Base-by-base conservation (phyloP, 495 filamentous ascomycete species). In the Bacidia gigantensis region DNA sequence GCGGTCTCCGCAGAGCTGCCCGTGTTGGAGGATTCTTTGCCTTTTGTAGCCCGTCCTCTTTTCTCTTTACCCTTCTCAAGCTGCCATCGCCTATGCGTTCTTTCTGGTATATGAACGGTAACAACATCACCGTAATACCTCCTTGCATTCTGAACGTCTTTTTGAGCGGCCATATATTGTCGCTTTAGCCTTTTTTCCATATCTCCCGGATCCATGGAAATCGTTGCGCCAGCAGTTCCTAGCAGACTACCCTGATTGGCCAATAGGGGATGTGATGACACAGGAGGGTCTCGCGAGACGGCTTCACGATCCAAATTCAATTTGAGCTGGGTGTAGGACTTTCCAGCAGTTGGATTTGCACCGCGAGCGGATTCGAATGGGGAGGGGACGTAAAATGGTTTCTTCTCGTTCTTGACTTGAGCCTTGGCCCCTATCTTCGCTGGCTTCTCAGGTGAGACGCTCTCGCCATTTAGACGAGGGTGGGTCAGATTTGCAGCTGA, bases 291-390 rank as follows among this genome's bases (percentile, higher is more conserved):
- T 17, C 53, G 59, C 26, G 51, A 46, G 43, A 50, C 40, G 50
- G 49, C 42, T 52, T 56, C 51, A 23, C 60, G 57, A 14, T 62
- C 58, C 17, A 62, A 54, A n/a, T 62, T 55, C 12, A 62, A 49
- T 24, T 59, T 57, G 1, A 59, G 51, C 26, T 62, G 60, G 20
- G 60, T 62, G 18, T 51, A 51, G 12, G 60, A 62, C 24, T 58
- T 55, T 22, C 44, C 48, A 2, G 55, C 52, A 14, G 20, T 26
- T 18, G 55, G 54, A 29, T 58, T 53, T 11, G 49, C 49, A 23
- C 54, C 55, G 49, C 54, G 60, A 11, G 56, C 59, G 14, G 60
- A 59, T 52, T 56, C 54, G 47, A 52, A 62, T 22, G 56, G 56
- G 17, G 57, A 59, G 23, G 52, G 17, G 20, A 40, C 51, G 26